Base-by-base conservation (phyloP, 768 basidiomycete species). In the Trametes sanguinea region DNA sequence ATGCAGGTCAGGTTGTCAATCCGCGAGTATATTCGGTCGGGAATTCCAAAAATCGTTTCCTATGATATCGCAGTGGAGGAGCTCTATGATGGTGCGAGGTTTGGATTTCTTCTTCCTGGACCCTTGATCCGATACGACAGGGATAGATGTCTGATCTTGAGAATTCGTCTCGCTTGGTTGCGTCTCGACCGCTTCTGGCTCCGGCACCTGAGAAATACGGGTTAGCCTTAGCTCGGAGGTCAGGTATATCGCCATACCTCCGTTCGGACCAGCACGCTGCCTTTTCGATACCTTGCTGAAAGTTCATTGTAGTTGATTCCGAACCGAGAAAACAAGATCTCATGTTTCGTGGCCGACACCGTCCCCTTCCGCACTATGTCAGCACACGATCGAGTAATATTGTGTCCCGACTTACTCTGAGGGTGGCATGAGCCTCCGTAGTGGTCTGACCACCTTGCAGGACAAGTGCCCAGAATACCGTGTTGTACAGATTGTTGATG, bases 401-500 rank as follows among this genome's bases (percentile, higher is more conserved):
- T 16, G 16, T 22, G 55, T 47, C 30, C n/a, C 53, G 11, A 63
- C 80, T 46, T 59, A 95, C 95, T 68, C 82, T 83, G 6, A 99
- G 80, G 0, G 85, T 84, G 32, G 85, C 83, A 71, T 98, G 92
- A 1, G 96, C 96, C 61, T 95, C 84, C 2, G 86, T 80, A 1
- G 88, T 86, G 1, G 85, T 86, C 72, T 90, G 78, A 0, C 88
- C 89, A n/a, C 88, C 90, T 67, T 91, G 82, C 46, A 88, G 88
- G 0, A 98, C 86, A 37, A 99, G 83, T 0, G 94, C 91, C 97
- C 96, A 98, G 71, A 98, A 99, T 0, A 78, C 80, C 0, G 97
- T 98, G 70, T 99, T 99, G 77, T 98, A 95, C 27, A 99, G 77
- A 72, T 99, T 99, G 72, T 99, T 99, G 72, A 98, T 90, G 72